Percentiles rank a stretch among this genome's conserved stretches.
Conservation (phyloP, 2,329 filamentous ascomycete genomes). For the Arthrobotrys entomopaga region DNA sequence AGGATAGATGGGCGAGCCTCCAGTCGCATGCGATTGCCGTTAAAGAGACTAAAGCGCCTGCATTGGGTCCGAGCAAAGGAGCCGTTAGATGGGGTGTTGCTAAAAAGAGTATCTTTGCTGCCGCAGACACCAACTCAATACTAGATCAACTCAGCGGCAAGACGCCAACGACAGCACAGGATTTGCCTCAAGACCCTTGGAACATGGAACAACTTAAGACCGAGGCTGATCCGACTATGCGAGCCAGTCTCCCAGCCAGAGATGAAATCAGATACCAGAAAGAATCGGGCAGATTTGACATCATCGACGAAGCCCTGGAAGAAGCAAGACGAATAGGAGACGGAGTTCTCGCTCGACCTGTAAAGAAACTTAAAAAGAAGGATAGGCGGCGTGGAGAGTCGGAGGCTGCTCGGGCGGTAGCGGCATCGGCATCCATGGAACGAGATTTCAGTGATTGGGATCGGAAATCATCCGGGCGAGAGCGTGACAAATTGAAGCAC, state of each 20-base stretch:
- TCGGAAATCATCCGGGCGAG: conserved; percentile 34
- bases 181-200: background rate
- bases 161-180: background rate
- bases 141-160: conserved; percentile 44
- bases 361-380: conserved; percentile 50
- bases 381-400: conserved; percentile 47
- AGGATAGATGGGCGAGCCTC: conserved; percentile 9
- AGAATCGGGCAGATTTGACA: conserved; percentile 55
- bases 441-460: conserved; percentile 21
- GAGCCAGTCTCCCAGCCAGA: background rate
- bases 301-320: conserved; percentile 57
- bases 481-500: conserved; percentile 50
- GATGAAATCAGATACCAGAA: background rate
- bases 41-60: background rate
- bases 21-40: background rate
- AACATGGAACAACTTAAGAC: conserved; percentile 2
- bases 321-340: conserved; percentile 57
- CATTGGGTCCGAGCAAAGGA: background rate
- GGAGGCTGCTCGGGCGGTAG: conserved; percentile 34
- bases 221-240: background rate
- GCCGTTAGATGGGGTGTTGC: conserved; percentile 34
- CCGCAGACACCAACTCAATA: conserved; percentile 33
- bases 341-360: background rate
- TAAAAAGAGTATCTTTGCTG: conserved; percentile 50
- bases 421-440: conserved; percentile 1